Evolutionary conservation across 768 basidiomycete genomes (phyloP).

Genomic region (Chalciporus piperatus): DNA sequence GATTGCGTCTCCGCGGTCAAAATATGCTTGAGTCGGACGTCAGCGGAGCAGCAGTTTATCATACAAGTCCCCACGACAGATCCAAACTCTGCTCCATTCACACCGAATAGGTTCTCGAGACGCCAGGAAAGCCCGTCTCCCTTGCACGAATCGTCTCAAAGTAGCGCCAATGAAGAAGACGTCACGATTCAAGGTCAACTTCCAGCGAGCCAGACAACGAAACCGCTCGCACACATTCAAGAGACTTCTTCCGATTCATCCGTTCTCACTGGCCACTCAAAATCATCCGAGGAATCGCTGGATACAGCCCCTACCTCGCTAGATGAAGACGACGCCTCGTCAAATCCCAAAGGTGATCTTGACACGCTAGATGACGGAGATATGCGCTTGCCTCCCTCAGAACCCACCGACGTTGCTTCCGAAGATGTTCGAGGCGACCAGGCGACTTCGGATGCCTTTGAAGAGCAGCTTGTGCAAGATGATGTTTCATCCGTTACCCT

Average conservation of each 20-base stretch:
- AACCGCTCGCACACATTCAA: slow-evolving; percentile 27
- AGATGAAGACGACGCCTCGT: slow-evolving; percentile 40
- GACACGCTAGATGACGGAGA: slow-evolving; percentile 18
- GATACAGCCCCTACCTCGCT: slow-evolving; percentile 51
- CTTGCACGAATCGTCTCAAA: slow-evolving; percentile 35
- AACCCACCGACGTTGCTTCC: slow-evolving; percentile 46
- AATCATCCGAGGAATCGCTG: slow-evolving; percentile 44
- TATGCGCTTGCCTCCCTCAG: slow-evolving; percentile 33
- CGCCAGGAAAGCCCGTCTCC: slow-evolving; percentile 37
- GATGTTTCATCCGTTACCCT: slow-evolving; percentile 49
- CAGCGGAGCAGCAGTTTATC: slow-evolving; percentile 61
- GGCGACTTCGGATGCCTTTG: slow-evolving; percentile 35
- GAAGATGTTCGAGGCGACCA: slow-evolving; percentile 46
- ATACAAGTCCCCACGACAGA: slow-evolving; percentile 58
- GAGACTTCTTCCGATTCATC: slow-evolving; percentile 52
- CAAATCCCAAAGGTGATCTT: slow-evolving; percentile 28
- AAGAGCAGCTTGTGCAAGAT: slow-evolving; percentile 55
- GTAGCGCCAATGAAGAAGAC: slow-evolving; percentile 56
- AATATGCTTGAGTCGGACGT: slow-evolving; percentile 67
- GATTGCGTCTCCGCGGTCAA: slow-evolving; percentile 88
- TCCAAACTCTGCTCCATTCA: slow-evolving; percentile 41
- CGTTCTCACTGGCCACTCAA: slow-evolving; percentile 39
- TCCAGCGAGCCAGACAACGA: slow-evolving; percentile 24
- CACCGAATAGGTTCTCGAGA: slow-evolving; percentile 48
- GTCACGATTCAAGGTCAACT: slow-evolving; percentile 54